Evolutionary conservation across 192 early-diverging fungal genomes (phyloP).

Genomic region (Ambispora gerdemannii): DNA sequence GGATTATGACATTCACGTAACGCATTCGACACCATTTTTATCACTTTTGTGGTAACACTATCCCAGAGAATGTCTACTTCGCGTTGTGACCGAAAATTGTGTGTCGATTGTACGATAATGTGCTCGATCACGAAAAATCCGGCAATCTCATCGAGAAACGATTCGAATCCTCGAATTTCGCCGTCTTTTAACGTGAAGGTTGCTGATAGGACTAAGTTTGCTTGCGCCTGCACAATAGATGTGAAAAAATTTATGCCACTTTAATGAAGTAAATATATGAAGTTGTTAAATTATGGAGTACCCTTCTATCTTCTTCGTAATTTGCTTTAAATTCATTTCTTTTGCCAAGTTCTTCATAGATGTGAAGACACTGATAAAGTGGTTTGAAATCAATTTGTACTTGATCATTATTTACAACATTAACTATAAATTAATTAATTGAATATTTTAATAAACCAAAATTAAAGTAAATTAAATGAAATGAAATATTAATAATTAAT

Average conservation of each 20-base stretch:
- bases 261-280: too few relatives aligned
- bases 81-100: slow-evolving; percentile 81
- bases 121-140: slow-evolving; percentile 98
- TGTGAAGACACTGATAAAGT: slow-evolving; percentile 93
- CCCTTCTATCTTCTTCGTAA: slow-evolving; percentile 88
- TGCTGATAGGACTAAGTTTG: slow-evolving; percentile 75
- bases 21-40: slow-evolving; percentile 71
- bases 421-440: slow-evolving; percentile 41
- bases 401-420: slow-evolving; percentile 63
- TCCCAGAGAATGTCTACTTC: slow-evolving; percentile 89
- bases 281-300: too few relatives aligned
- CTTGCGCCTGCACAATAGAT: slow-evolving; percentile 64
- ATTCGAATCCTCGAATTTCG: slow-evolving; percentile 63
- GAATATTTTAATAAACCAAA: slow-evolving; percentile 1
- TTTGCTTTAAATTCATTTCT: slow-evolving; percentile 78
- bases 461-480: not conserved
- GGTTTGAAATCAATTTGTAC: slow-evolving; percentile 89
- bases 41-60: slow-evolving; percentile 75
- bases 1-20: slow-evolving; percentile 78
- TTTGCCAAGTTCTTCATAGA: slow-evolving; percentile 90
- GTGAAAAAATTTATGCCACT: too few relatives aligned
- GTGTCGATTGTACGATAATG: slow-evolving; percentile 80
- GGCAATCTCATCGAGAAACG: slow-evolving; percentile 83
- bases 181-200: slow-evolving; percentile 68
- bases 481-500: not conserved